Base-by-base conservation (phyloP, 371 early-diverging fungal genomes). In the Rhizopus microsporus region DNA sequence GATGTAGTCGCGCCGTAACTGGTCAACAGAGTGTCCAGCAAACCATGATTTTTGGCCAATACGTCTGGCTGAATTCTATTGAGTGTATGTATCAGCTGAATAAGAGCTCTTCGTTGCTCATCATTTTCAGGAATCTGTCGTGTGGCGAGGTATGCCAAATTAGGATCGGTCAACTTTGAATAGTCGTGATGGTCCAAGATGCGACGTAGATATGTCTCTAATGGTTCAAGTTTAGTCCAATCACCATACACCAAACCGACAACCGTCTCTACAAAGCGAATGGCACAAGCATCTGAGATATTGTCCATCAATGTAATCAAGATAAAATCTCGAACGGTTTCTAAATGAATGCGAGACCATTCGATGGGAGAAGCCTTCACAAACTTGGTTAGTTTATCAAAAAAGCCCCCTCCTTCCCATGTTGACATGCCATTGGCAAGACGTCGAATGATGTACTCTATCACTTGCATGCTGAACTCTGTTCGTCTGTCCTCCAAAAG, bases 1-100 rank as follows among this genome's bases (percentile, higher is more conserved):
- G 68, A 56, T 5, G 81, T 83, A 1, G 87, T 82, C 0, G 85
- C 87, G 17, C 80, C 73, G 53, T 87, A 87, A 34, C 80, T 76
- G 4, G 81, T 70, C 23, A 87, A 60, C 13, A 87, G 70, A 30
- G 68, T 65, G 50, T 80, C 78, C 8, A 85, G 46, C 39, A 82
- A 76, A 39, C 81, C 78, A 16, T 78, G 72, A 15, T 77, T 54
- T 4, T 56, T 74, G 51, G 71, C 76, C 45, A 72, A 62, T 51
- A 59, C 67, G 44, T 48, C 46, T 5, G 85, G 84, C 39, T 77
- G 77, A 15, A 82, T 73, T 16, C 33, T 62, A 32, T 78, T 73
- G n/a, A 87, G 60, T 34, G 66, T 64, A 54, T 78, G 61, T 5
- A 87, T 52, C 40, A 87, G 50, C 34, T 70, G 51, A 46, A 78